Evolutionary conservation across 192 early-diverging fungal genomes (phyloP), one percentile per base, ranked within the genome.

Genomic region (Umbelopsis sp.): DNA sequence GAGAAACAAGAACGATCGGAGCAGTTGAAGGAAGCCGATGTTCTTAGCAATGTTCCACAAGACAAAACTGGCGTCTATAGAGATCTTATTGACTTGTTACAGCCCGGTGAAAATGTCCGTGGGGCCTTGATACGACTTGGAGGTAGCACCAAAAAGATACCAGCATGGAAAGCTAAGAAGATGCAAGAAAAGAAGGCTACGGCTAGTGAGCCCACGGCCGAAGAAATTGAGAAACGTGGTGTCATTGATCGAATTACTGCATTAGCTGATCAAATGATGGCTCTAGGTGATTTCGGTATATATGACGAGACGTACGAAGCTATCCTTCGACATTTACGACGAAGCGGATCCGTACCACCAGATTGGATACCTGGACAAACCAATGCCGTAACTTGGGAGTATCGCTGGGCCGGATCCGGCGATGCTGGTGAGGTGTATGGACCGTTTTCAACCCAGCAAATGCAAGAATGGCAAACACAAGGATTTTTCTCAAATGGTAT

Each of bases 221-320:
- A 73, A 24, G 62, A 75, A 32, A 65, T 47, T 0, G 65, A 80
- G 25, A 69, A 85, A 51, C 85, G 80, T 36, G 51, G 65, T 45
- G 70, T 65, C 2, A 91, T 93, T 38, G 90, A 93, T 65, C 68
- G 69, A 21, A 72, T 93, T 20, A 91, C 92, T 1, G 90, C 86
- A 29, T 76, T 93, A 26, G 86, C 87, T 7, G 90, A 93, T 73
- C 87, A 83, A 73, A 85, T 89, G 76, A 88, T 93, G 92, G 87
- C 84, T 5, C 70, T 87, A 20, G 90, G 90, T 21, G 80, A 91
- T 56, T 84, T 87, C 67, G 73, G 85, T 54, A 82, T 93, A 41
- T 93, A 93, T 67, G 87, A 91, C 21, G 84, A 87, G 26, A 88
- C 88, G 1, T 91, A 84, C 72, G 92, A 93, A 71, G 82, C 86